phyloP scores from a whole-genome alignment of 495 filamentous ascomycete species.

The Halenospora varia region DNA sequence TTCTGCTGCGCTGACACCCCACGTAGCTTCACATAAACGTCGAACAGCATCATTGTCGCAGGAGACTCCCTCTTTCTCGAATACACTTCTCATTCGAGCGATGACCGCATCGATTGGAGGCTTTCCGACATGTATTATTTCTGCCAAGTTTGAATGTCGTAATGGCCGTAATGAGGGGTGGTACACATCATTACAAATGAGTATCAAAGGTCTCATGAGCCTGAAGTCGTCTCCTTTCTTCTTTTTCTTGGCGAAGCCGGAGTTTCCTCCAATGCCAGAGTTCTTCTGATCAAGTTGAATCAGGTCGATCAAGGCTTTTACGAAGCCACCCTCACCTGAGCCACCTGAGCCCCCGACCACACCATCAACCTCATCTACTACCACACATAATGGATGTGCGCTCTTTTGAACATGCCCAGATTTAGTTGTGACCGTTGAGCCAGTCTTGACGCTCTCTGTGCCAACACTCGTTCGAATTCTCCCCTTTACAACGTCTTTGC shows the following conservation, averaged over 20 bases:
- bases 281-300: constrained; percentile 84
- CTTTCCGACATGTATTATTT: constrained; percentile 89
- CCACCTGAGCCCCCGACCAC: constrained; percentile 75
- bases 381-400: constrained; percentile 85
- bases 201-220: constrained; percentile 79
- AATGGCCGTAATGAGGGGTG: constrained; percentile 82
- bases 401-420: constrained; percentile 60
- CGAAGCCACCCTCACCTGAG: constrained; percentile 75
- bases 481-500: constrained; percentile 76
- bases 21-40: constrained; percentile 85
- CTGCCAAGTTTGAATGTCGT: constrained; percentile 73
- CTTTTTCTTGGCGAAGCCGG: constrained; percentile 32
- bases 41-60: constrained; percentile 85
- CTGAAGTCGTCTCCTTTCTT: constrained; percentile 80
- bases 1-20: constrained; percentile 63
- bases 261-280: constrained; percentile 37
- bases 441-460: constrained; percentile 86
- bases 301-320: constrained; percentile 90
- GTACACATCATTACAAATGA: constrained; percentile 98
- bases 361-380: constrained; percentile 96
- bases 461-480: constrained; percentile 83
- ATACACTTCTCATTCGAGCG: constrained; percentile 72
- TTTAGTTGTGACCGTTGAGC: constrained; percentile 52
- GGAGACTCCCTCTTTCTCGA: constrained; percentile 78
- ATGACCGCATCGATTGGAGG: constrained; percentile 86